Percentiles rank a stretch among this genome's conserved stretches.
Conservation (phyloP, 371 early-diverging fungal genomes). For the Mortierella sp. region DNA sequence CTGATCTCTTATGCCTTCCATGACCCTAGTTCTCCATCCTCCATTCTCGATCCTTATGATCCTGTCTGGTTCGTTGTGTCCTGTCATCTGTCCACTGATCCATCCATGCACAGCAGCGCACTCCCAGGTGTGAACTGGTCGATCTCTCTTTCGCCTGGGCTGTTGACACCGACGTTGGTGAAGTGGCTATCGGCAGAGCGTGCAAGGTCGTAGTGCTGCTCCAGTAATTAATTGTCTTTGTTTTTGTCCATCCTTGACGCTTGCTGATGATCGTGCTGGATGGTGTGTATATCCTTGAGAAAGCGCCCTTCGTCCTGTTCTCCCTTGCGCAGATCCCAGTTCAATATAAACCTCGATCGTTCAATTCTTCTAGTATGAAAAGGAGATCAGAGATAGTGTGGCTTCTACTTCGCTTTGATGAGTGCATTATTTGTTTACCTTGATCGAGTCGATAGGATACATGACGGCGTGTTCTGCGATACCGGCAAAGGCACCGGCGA, state of each 20-base stretch:
- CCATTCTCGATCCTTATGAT: neutral
- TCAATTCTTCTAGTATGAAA: neutral
- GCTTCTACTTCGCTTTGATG: neutral
- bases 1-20: neutral
- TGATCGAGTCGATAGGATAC: slow-evolving; percentile 96
- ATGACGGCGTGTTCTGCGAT: slow-evolving; percentile 96
- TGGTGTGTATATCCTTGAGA: no score
- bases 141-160: neutral
- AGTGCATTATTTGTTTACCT: slow-evolving; percentile 67
- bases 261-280: no score
- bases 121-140: neutral
- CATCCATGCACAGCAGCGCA: neutral
- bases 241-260: no score
- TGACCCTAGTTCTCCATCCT: neutral
- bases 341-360: neutral
- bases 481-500: slow-evolving; percentile 97
- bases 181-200: no score
- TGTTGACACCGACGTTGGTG: neutral
- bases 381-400: neutral
- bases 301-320: no score
- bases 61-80: neutral
- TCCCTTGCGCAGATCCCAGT: neutral
- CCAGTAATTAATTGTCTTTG: no score
- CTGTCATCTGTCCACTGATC: neutral
- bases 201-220: no score